phyloP scores from a whole-genome alignment of 1,139 yeast genomes.

The Diutina scorzettiae region DNA sequence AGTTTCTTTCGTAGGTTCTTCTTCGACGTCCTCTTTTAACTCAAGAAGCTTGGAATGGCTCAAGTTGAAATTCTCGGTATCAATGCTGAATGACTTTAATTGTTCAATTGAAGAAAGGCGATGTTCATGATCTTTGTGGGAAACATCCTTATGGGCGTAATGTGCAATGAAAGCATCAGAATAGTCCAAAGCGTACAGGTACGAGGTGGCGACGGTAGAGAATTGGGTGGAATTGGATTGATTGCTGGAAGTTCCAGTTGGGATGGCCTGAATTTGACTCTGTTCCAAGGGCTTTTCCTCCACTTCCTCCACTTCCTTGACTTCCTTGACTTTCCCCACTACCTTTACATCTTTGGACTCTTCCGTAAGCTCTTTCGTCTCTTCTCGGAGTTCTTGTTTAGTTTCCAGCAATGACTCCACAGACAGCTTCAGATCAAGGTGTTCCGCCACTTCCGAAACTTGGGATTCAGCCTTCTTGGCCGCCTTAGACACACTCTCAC shows the following conservation, averaged over 20 bases:
- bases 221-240: no score
- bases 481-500: no score
- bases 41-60: background rate
- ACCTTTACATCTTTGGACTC: slow-evolving; percentile 7
- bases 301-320: background rate
- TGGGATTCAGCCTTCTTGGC: no score
- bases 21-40: background rate
- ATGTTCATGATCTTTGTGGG: background rate
- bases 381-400: no score
- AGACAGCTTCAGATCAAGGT: no score
- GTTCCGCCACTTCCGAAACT: no score
- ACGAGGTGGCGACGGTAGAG: no score
- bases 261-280: no score
- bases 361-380: background rate
- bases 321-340: slow-evolving; percentile 6
- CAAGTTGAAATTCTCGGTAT: background rate
- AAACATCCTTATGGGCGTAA: background rate
- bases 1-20: slow-evolving; percentile 11
- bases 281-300: no score
- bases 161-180: background rate
- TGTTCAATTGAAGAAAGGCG: background rate
- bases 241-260: no score
- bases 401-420: no score
- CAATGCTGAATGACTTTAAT: background rate
- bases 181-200: no score